Percentiles rank a stretch among this genome's conserved stretches.
Evolutionary conservation across 139 green algal species (phyloP).

Genomic region (Nannochloris sp.): DNA sequence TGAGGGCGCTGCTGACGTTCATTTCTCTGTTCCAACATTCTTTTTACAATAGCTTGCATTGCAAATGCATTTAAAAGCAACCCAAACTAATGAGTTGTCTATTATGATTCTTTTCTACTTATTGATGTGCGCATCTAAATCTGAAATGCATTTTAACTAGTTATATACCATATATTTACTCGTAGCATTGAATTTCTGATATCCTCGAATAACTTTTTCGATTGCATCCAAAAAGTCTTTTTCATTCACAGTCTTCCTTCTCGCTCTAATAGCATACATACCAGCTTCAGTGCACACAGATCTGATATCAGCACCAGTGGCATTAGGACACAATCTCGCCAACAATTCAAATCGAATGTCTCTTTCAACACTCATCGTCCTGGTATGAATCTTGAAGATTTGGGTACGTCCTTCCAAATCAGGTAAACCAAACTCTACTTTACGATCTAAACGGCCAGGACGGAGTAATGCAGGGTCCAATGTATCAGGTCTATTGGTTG

Average conservation of each 20-base stretch:
- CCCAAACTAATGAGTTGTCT: too few relatives aligned
- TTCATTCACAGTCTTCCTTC: constrained; percentile 96
- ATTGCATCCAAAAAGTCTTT: constrained; percentile 99
- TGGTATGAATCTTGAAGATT: constrained; percentile 98
- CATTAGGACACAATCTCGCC: constrained; percentile 89
- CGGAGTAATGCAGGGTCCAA: constrained; percentile 95
- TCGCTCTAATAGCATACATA: constrained; percentile 87
- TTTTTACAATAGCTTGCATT: too few relatives aligned
- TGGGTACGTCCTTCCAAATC: constrained; percentile 85
- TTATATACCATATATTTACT: constrained; percentile 93
- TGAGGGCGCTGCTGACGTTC: too few relatives aligned
- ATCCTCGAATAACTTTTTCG: constrained; percentile 98
- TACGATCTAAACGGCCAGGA: constrained; percentile 90
- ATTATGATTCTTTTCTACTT: too few relatives aligned
- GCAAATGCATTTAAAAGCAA: too few relatives aligned
- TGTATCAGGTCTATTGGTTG: constrained; percentile 95
- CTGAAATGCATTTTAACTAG: constrained; percentile 1
- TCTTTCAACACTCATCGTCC: constrained; percentile 93
- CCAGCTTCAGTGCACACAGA: constrained; percentile 94
- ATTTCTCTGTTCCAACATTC: too few relatives aligned
- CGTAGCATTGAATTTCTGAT: constrained; percentile 98
- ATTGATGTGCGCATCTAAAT: too few relatives aligned
- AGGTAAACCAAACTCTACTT: constrained; percentile 96
- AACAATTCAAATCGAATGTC: constrained; percentile 97
- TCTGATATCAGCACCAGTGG: constrained; percentile 92